phyloP scores from a whole-genome alignment of 208 protist species.

The Leishmania guyanensis region DNA sequence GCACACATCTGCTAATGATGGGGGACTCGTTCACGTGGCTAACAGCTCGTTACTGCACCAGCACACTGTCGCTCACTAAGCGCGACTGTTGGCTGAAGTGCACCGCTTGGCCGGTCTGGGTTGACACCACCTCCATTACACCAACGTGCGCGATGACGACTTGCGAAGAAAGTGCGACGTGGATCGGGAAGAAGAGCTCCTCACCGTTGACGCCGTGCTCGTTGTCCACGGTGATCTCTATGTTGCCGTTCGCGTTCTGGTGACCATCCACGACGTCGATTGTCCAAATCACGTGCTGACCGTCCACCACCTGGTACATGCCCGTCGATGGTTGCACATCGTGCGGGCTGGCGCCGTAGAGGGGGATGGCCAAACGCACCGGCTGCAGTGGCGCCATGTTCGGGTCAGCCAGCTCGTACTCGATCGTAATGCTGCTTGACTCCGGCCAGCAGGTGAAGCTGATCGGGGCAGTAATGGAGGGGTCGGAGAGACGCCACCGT shows the following conservation, averaged over 20 bases:
- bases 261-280: conserved; percentile 58
- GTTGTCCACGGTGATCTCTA: conserved; percentile 60
- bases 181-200: conserved; percentile 79
- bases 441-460: conserved; percentile 83
- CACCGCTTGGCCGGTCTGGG: conserved; percentile 56
- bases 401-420: conserved; percentile 74
- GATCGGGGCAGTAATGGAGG: conserved; percentile 49
- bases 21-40: background rate
- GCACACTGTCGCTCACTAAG: conserved; percentile 53
- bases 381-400: conserved; percentile 46
- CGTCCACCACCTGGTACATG: conserved; percentile 30
- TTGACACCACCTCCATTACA: conserved; percentile 62
- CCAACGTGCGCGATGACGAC: conserved; percentile 52
- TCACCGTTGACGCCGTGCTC: conserved; percentile 26
- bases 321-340: conserved; percentile 52
- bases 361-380: conserved; percentile 62
- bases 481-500: conserved; percentile 60
- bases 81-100: conserved; percentile 63
- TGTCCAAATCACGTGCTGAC: conserved; percentile 55
- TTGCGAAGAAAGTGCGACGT: conserved; percentile 50
- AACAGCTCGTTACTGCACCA: conserved; percentile 38
- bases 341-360: conserved; percentile 48
- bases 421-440: conserved; percentile 65
- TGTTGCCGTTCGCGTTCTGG: conserved; percentile 62
- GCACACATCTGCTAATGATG: background rate